Evolutionary conservation across 129 eudicot genomes (phyloP).

Genomic region (Chrysanthemum lavandulifolium): DNA sequence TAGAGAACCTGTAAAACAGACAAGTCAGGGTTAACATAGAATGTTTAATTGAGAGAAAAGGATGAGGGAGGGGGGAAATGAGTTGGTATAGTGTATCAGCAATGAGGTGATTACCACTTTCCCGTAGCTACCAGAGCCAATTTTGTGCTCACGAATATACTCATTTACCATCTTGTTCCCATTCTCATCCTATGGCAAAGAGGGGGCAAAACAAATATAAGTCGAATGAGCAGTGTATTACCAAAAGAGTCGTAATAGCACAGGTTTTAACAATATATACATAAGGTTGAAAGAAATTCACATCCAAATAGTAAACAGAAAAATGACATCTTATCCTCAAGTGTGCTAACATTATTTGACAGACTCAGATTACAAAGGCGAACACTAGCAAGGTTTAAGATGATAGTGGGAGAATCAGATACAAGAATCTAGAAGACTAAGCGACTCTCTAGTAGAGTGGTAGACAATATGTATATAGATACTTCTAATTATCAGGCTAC

Average conservation of each 20-base stretch:
- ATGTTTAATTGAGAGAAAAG: background rate
- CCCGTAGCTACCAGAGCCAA: constrained; percentile 94
- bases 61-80: no score
- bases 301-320: no score
- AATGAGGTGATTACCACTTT: constrained; percentile 71
- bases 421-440: no score
- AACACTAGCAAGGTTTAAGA: background rate
- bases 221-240: background rate
- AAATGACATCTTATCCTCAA: constrained; percentile 9
- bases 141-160: constrained; percentile 68
- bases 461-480: no score
- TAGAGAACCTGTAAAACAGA: constrained; percentile 72
- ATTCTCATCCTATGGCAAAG: constrained; percentile 58
- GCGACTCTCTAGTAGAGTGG: no score
- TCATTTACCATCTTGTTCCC: constrained; percentile 91
- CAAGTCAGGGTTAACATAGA: constrained; percentile 8
- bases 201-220: background rate
- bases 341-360: background rate
- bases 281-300: background rate
- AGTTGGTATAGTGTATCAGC: constrained; percentile 14
- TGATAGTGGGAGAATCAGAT: constrained; percentile 4
- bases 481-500: no score
- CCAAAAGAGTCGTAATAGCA: background rate
- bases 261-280: background rate
- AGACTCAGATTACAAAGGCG: constrained; percentile 1